phyloP scores from a whole-genome alignment of 306 rosid genomes.

The Adenanthera pavonina region DNA sequence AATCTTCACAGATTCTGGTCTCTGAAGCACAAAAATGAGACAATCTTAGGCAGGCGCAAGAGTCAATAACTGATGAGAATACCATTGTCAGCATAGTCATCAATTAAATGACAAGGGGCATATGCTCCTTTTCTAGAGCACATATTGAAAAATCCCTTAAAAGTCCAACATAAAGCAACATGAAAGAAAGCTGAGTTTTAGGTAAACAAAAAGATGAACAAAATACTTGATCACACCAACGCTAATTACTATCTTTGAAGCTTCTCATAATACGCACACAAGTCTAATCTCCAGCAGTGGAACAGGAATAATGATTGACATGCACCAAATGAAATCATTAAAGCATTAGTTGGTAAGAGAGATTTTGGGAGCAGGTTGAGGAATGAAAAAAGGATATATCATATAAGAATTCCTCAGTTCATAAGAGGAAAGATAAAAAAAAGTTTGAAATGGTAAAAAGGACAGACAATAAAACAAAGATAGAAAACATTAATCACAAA shows the following conservation, averaged over 20 bases:
- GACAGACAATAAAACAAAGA: neutral
- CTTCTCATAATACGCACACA: slow-evolving; percentile 29
- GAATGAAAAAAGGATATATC: slow-evolving; percentile 30
- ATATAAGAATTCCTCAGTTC: neutral
- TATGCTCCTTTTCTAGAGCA: slow-evolving; percentile 16
- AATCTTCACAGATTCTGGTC: slow-evolving; percentile 88
- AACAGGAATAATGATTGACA: neutral
- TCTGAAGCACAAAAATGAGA: slow-evolving; percentile 52
- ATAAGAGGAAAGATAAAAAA: neutral
- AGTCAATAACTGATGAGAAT: slow-evolving; percentile 19
- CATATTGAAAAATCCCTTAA: neutral
- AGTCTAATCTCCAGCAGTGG: neutral
- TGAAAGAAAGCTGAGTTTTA: slow-evolving; percentile 6
- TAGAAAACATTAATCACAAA: no score
- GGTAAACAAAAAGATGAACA: slow-evolving; percentile 11
- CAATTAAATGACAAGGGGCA: slow-evolving; percentile 20
- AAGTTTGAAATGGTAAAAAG: neutral
- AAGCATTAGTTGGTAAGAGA: neutral
- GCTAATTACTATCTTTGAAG: neutral
- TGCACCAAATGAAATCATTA: slow-evolving; percentile 26
- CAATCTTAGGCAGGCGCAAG: slow-evolving; percentile 7
- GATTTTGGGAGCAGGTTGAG: neutral
- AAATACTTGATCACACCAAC: neutral
- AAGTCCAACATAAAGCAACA: neutral
- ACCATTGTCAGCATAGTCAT: slow-evolving; percentile 19